phyloP scores from a whole-genome alignment of 495 filamentous ascomycete genomes.

The Rostrohypoxylon terebratum region DNA sequence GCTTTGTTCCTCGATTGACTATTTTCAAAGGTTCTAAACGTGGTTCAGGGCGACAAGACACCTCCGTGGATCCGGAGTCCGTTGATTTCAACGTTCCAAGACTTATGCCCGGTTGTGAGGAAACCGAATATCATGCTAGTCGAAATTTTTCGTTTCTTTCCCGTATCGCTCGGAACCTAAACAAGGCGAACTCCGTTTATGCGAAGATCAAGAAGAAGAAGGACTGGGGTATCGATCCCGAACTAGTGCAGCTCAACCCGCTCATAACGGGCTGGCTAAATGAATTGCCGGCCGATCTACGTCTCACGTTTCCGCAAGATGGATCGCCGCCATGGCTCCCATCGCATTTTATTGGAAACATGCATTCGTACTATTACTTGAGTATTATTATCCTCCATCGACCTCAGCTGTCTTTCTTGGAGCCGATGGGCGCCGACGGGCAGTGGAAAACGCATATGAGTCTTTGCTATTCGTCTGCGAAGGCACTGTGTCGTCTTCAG shows the following conservation, averaged over 20 bases:
- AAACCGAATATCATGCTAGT: constrained; percentile 79
- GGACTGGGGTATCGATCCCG: constrained; percentile 90
- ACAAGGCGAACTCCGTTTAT: constrained; percentile 79
- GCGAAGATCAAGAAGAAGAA: constrained; percentile 82
- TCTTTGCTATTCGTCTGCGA: constrained; percentile 87
- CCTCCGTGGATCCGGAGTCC: constrained; percentile 77
- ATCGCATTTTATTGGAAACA: constrained; percentile 90
- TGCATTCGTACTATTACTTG: constrained; percentile 93
- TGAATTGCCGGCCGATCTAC: constrained; percentile 81
- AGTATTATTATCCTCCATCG: constrained; percentile 88
- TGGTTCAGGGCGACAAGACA: constrained; percentile 79
- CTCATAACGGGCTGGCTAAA: constrained; percentile 78
- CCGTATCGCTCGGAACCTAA: constrained; percentile 79
- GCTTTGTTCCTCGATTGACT: background rate
- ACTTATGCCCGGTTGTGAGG: constrained; percentile 74
- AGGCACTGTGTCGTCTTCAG: constrained; percentile 88
- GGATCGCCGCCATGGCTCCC: constrained; percentile 86
- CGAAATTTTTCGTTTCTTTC: constrained; percentile 86
- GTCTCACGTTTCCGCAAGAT: constrained; percentile 81
- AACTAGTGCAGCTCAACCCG: constrained; percentile 81
- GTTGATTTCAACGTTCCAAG: constrained; percentile 79
- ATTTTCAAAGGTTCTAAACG: constrained; percentile 46
- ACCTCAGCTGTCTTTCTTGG: constrained; percentile 83
- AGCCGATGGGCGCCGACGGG: constrained; percentile 76
- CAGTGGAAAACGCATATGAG: constrained; percentile 90